Conservation (phyloP, 805 yeast species). For the Lipomyces lipofer region DNA sequence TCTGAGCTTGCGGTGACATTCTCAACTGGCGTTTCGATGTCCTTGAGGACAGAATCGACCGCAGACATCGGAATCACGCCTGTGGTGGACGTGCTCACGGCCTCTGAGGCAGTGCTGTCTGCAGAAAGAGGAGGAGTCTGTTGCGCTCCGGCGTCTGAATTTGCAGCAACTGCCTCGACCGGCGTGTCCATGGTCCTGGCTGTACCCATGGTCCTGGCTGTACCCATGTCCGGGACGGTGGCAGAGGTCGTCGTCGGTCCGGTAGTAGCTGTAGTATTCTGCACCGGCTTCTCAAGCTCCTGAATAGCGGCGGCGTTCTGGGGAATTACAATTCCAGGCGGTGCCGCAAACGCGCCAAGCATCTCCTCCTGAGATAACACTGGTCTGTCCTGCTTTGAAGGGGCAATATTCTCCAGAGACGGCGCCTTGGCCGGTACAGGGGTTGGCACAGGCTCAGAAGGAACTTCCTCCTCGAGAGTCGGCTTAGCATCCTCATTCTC, state of each 20-base stretch:
- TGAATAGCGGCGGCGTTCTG: slow-evolving; percentile 60
- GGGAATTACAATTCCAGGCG: slow-evolving; percentile 75
- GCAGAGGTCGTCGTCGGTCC: no score
- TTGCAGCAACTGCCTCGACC: no score
- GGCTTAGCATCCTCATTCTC: neutral
- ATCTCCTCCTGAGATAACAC: slow-evolving; percentile 11
- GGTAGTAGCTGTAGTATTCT: no score
- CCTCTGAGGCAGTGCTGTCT: slow-evolving; percentile 1
- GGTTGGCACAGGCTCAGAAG: neutral
- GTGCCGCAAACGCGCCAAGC: slow-evolving; percentile 20
- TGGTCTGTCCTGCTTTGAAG: neutral
- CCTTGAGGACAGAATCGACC: neutral
- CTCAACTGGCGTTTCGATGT: neutral
- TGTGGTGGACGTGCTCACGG: slow-evolving; percentile 2
- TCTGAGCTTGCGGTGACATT: neutral
- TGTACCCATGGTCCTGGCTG: neutral
- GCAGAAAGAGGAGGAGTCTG: slow-evolving; percentile 1
- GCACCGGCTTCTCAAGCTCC: slow-evolving; percentile 53
- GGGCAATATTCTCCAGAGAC: neutral
- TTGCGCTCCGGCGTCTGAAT: no score
- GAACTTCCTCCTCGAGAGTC: neutral
- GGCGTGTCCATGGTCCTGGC: neutral
- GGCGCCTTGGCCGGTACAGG: neutral
- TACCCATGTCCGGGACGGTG: no score
- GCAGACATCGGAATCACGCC: no score